These are phyloP conservation scores for Carex cristatella DNA, from an alignment of 176 grass and related monocot species.

Conservation along the genomic window DNA sequence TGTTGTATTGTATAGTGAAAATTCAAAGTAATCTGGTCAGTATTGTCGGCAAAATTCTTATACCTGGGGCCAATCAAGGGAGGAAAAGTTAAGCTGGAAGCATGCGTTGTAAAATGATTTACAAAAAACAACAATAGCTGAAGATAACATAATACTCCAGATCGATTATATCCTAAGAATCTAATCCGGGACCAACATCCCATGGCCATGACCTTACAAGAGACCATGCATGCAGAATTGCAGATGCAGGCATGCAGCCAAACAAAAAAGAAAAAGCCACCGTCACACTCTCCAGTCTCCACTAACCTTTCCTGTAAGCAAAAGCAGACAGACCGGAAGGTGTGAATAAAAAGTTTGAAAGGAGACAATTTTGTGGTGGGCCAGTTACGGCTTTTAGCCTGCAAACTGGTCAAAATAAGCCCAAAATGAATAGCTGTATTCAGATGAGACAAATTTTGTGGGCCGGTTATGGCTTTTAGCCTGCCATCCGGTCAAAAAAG, in stretches of 20 bases:
- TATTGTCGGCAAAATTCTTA: neutral
- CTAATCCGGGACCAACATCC: neutral
- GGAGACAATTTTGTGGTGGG: neutral
- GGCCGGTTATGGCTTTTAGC: neutral
- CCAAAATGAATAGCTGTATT: neutral
- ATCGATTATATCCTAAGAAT: neutral
- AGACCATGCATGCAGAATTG: neutral
- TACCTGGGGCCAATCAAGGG: neutral
- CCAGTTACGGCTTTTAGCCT: neutral
- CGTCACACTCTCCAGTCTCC: neutral
- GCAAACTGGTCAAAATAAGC: constrained; percentile 15
- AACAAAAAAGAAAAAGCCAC: neutral
- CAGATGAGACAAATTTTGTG: neutral
- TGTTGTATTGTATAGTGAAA: neutral
- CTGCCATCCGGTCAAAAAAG: constrained; percentile 17
- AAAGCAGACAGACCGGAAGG: constrained; percentile 2
- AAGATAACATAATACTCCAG: neutral
- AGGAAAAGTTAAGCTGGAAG: no score
- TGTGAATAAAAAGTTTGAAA: neutral
- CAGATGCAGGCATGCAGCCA: neutral
- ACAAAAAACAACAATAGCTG: neutral
- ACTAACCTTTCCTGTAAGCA: neutral
- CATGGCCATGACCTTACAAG: neutral
- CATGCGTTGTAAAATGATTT: neutral
- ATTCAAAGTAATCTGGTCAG: neutral